Evolutionary conservation across 2,329 filamentous ascomycete species (phyloP), one percentile per base, ranked within the genome.

Genomic region (Celoporthe dispersa): DNA sequence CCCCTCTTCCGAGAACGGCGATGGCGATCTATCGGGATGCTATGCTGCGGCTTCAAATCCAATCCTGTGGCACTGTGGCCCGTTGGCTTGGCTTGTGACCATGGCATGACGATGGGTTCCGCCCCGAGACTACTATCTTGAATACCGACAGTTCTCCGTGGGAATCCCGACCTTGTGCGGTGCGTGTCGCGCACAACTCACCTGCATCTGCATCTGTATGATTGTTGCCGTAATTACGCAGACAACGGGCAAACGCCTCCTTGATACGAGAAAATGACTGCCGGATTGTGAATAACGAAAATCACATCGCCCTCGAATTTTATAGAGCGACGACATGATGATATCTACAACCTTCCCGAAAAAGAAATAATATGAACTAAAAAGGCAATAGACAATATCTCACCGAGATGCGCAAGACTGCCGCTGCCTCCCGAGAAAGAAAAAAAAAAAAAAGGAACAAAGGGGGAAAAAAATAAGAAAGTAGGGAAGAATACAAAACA

Each of bases 101-200:
- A 37, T 37, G 57, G 35, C 22, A 22, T 19, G 22, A n/a, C 22
- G 19, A 48, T 48, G 44, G 41, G 44, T n/a, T n/a, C 44, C 44
- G 44, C 22, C 33, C 57, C 19, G 33, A n/a, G n/a, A n/a, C 44
- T 57, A 28, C 14, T 57, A 57, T 57, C 53, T 57, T 57, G 2
- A 31, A 57, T 57, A n/a, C 57, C 57, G 57, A 60, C 33, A 60
- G 57, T 60, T 60, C 57, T 60, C 57, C 57, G 57, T 33, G 57
- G 8, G 16, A 37, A 37, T 12, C 31, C 57, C 53, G 53, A 57
- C 28, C 16, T 12, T 37, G 31, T 22, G 57, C 33, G 57, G 25
- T 37, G 14, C 33, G 55, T 33, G 25, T 37, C 16, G 16, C 33
- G 57, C 57, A 28, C 28, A 60, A 2, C 28, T 33, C 57, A n/a